These are phyloP conservation scores for Fragilaria radians DNA, from an alignment of 108 stramenopile species.

Conservation along the genomic window DNA sequence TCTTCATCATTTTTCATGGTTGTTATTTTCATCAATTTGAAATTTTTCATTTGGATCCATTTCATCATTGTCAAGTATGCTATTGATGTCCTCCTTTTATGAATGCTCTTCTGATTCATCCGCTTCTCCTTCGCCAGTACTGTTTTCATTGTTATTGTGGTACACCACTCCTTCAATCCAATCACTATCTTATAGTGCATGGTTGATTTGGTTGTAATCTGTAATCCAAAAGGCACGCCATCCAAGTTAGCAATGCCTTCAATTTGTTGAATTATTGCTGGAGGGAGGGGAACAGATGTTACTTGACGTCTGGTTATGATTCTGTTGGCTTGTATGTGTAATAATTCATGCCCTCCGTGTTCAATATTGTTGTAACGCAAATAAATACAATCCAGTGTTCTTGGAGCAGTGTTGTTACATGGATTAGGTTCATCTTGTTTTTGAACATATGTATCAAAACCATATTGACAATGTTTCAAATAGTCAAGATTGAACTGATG, in stretches of 20 bases:
- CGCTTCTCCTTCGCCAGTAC: too few relatives aligned
- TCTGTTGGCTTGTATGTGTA: slow-evolving; percentile 10
- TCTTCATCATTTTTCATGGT: too few relatives aligned
- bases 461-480: slow-evolving; percentile 11
- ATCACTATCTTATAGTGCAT: too few relatives aligned
- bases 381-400: slow-evolving; percentile 7
- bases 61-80: too few relatives aligned
- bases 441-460: slow-evolving; percentile 20
- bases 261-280: slow-evolving; percentile 16
- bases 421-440: slow-evolving; percentile 7
- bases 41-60: too few relatives aligned
- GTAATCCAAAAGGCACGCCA: slow-evolving; percentile 7
- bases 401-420: slow-evolving; percentile 7
- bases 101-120: too few relatives aligned
- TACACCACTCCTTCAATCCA: slow-evolving; percentile 28
- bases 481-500: slow-evolving; percentile 6
- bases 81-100: too few relatives aligned
- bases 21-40: too few relatives aligned
- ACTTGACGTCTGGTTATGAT: slow-evolving; percentile 8
- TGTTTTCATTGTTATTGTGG: slow-evolving; percentile 1
- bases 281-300: slow-evolving; percentile 16
- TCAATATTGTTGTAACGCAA: slow-evolving; percentile 14
- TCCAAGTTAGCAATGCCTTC: slow-evolving; percentile 9
- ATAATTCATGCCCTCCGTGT: slow-evolving; percentile 16
- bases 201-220: slow-evolving; percentile 4